Conservation (phyloP, 495 filamentous ascomycete genomes). For the Penicillium cosmopolitanum region DNA sequence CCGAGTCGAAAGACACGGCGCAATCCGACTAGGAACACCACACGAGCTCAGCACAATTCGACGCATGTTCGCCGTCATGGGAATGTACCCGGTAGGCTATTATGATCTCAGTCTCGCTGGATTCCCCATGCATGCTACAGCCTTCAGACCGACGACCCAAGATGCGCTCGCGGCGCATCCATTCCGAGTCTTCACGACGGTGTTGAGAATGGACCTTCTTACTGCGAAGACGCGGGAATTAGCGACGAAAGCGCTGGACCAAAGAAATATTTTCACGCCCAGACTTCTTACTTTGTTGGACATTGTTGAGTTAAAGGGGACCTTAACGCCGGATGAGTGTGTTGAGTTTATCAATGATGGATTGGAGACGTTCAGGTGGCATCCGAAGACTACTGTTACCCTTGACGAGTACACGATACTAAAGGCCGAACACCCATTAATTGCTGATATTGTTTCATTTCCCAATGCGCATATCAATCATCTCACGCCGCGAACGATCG, state of each 20-base stretch:
- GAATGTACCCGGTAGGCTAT: conserved; percentile 49
- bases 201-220: conserved; percentile 42
- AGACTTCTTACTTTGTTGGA: conserved; percentile 32
- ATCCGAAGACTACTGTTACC: conserved; percentile 39
- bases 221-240: conserved; percentile 30
- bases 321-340: conserved; percentile 23
- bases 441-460: conserved; percentile 49
- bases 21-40: conserved; percentile 45
- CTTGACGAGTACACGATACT: conserved; percentile 41
- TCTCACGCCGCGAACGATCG: conserved; percentile 47
- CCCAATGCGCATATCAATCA: conserved; percentile 49
- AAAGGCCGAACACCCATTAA: conserved; percentile 41
- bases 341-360: conserved; percentile 39
- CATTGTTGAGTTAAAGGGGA: conserved; percentile 24
- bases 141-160: conserved; percentile 38
- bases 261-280: conserved; percentile 42
- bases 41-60: conserved; percentile 41
- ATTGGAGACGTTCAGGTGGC: conserved; percentile 45
- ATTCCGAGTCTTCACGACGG: conserved; percentile 49
- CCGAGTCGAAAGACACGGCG: conserved; percentile 46
- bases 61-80: conserved; percentile 45
- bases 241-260: conserved; percentile 29
- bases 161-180: conserved; percentile 37
- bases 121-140: conserved; percentile 49
- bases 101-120: conserved; percentile 46